These are phyloP conservation scores for Hypoxylon sp. DNA, from an alignment of 2,329 filamentous ascomycete species.

Conservation along the genomic window DNA sequence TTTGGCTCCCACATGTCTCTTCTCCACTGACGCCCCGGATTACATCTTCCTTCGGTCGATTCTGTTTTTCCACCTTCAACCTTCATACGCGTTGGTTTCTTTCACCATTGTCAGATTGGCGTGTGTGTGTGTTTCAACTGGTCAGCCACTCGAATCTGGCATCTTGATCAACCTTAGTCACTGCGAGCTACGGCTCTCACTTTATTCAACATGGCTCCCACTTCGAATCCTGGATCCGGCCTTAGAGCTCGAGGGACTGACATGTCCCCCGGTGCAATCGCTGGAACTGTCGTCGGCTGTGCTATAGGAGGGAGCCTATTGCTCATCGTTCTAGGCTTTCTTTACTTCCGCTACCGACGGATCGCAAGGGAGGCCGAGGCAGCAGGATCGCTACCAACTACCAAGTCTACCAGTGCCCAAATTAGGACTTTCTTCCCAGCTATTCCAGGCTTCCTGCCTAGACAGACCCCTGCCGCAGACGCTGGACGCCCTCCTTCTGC, in stretches of 20 bases:
- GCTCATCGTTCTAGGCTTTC: constrained; percentile 45
- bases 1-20: constrained; percentile 21
- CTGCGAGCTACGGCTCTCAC: constrained; percentile 27
- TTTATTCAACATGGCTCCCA: constrained; percentile 34
- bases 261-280: constrained; percentile 44
- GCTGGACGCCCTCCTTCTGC: constrained; percentile 25
- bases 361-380: constrained; percentile 36
- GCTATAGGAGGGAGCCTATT: constrained; percentile 43
- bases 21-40: constrained; percentile 12
- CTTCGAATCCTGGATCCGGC: constrained; percentile 28
- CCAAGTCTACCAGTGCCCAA: constrained; percentile 27
- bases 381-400: constrained; percentile 33
- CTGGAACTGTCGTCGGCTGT: constrained; percentile 46
- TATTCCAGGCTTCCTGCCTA: constrained; percentile 29
- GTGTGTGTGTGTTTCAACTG: too few relatives aligned
- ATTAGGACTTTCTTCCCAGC: constrained; percentile 31
- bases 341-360: constrained; percentile 46
- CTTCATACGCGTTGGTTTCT: constrained; percentile 10
- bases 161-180: constrained; percentile 5
- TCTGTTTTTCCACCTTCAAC: constrained; percentile 3
- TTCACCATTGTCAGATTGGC: too few relatives aligned
- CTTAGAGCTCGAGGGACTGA: constrained; percentile 39
- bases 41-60: constrained; percentile 7
- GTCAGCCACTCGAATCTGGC: too few relatives aligned
- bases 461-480: constrained; percentile 19